Evolutionary conservation across 1,139 yeast species (phyloP), one percentile per base, ranked within the genome.

Genomic region (Tardiomyces depauwii): DNA sequence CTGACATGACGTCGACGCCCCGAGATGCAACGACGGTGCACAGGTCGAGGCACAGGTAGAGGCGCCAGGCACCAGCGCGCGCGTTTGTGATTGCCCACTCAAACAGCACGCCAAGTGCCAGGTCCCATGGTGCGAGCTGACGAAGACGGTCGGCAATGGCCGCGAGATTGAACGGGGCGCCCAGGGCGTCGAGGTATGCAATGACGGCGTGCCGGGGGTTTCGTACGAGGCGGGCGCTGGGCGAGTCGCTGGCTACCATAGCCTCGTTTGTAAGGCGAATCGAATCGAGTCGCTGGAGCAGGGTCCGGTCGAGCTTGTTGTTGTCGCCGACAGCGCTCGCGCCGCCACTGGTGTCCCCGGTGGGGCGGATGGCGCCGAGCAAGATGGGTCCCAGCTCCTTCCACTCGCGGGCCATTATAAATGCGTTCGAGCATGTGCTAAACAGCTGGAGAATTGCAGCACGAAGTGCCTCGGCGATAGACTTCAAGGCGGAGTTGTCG

Each of bases 331-430:
- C n/a, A n/a, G n/a, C n/a, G n/a, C n/a, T 18, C 19, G 18, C 12
- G 11, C 12, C 39, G 14, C 7, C 21, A 6, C 19, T 36, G 10
- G 19, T 16, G 19, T 18, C 13, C 5, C 19, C 11, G 18, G 13
- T 4, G 19, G 6, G 6, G 19, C 19, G 14, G 51, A 48, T 27
- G 47, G 44, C 42, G 41, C 52, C 33, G 39, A 41, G 33, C 49
- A 85, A 60, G 11, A 77, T 74, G 1, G 75, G 71, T 42, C 79
- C 80, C 44, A 84, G 65, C 6, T 73, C 59, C 13, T 73, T 69
- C 96, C 96, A 88, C 48, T 70, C 73, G 45, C 72, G 74, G 0
- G 96, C 94, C 39, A 85, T 72, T n/a, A 88, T 78, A 55, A 88
- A 87, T 4, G 81, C 74, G 55, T 84, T 88, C 12, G 59, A 79